Conservation (phyloP, 148 eudicot genomes). For the Chenopodium suecicum region DNA sequence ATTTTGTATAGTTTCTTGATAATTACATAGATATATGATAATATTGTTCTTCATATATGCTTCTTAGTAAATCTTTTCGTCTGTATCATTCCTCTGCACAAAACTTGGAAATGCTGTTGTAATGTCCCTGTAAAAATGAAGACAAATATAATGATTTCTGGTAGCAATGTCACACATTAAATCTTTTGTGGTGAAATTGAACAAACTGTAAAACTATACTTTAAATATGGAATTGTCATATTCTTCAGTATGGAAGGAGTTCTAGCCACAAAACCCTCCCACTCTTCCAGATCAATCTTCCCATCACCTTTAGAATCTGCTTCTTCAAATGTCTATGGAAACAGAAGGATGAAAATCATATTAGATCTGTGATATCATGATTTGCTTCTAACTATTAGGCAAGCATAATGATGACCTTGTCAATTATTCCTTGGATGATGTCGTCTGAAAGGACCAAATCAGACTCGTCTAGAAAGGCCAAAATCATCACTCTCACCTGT, state of each 20-base stretch:
- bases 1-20: not conserved
- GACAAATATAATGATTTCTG: not conserved
- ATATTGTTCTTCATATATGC: not conserved
- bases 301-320: constrained; percentile 45
- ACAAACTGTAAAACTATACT: constrained; percentile 8
- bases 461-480: constrained; percentile 31
- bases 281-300: constrained; percentile 43
- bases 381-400: not conserved
- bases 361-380: not conserved
- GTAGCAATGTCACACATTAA: not conserved
- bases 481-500: constrained; percentile 39
- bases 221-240: constrained; percentile 51
- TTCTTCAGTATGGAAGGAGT: constrained; percentile 37
- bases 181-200: not conserved
- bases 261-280: constrained; percentile 31
- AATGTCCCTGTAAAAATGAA: constrained; percentile 21
- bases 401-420: constrained; percentile 23
- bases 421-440: constrained; percentile 27
- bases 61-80: constrained; percentile 3
- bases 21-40: not conserved
- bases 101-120: constrained; percentile 29
- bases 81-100: constrained; percentile 15
- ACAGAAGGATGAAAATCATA: not conserved
- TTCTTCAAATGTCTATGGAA: constrained; percentile 36
- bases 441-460: constrained; percentile 35